Conservation (phyloP, 2,329 filamentous ascomycete species). For the Sporothrix brasiliensis region DNA sequence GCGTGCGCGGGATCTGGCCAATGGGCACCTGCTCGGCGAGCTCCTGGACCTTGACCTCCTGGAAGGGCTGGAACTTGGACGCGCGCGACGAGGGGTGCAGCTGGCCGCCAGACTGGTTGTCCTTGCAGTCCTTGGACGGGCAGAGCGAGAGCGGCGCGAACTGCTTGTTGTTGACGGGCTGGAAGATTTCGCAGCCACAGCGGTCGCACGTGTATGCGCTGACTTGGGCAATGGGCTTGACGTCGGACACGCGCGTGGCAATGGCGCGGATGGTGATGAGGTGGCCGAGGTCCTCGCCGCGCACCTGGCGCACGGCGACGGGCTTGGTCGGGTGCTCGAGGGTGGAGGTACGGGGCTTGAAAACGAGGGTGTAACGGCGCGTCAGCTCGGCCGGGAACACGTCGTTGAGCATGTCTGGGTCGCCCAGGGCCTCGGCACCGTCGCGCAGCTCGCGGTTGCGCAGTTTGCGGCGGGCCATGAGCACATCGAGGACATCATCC, state of each 20-base stretch:
- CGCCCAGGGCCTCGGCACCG: conserved; percentile 65
- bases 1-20: conserved; percentile 89
- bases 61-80: conserved; percentile 95
- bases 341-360: conserved; percentile 83
- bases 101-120: conserved; percentile 90
- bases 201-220: conserved; percentile 97
- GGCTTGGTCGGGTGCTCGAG: conserved; percentile 64
- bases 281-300: conserved; percentile 87
- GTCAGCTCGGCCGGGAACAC: conserved; percentile 92
- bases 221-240: conserved; percentile 96
- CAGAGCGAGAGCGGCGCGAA: conserved; percentile 86
- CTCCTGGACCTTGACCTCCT: conserved; percentile 98
- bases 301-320: conserved; percentile 89
- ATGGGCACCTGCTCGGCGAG: conserved; percentile 99
- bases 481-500: conserved; percentile 93
- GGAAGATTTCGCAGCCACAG: conserved; percentile 96
- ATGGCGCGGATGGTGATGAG: conserved; percentile 95
- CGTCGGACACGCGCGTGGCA: conserved; percentile 91
- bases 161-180: conserved; percentile 87
- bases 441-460: conserved; percentile 77
- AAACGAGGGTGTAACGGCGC: conserved; percentile 90
- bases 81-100: conserved; percentile 93
- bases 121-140: conserved; percentile 84
- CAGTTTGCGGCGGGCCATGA: conserved; percentile 87
- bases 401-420: conserved; percentile 68